Percentiles rank a stretch among this genome's conserved stretches.
These are phyloP conservation scores for Wickerhamomyces bovis DNA, from an alignment of 805 yeast genomes.

Conservation along the genomic window DNA sequence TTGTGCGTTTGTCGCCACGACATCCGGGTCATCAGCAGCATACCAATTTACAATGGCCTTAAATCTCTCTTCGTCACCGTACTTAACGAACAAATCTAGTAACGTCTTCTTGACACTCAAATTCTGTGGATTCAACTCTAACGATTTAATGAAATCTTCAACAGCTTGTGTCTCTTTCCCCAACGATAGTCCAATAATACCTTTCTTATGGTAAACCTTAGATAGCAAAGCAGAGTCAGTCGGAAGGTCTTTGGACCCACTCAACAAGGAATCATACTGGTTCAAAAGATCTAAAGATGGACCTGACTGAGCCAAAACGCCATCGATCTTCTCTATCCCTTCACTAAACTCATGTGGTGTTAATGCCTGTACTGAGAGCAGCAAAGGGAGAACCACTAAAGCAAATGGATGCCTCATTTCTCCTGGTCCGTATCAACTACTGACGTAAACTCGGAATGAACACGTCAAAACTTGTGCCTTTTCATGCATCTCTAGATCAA, in stretches of 20 bases:
- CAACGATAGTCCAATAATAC: constrained; percentile 52
- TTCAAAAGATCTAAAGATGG: constrained; percentile 17
- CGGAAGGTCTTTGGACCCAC: constrained; percentile 4
- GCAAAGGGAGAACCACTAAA: background rate
- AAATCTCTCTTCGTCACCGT: constrained; percentile 43
- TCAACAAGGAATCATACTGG: constrained; percentile 16
- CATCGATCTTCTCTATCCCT: constrained; percentile 14
- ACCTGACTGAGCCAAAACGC: constrained; percentile 11
- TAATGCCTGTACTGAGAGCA: background rate
- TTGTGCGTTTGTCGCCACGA: constrained; percentile 11
- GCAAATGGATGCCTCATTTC: background rate
- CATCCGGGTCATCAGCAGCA: constrained; percentile 9
- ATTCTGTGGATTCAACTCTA: constrained; percentile 34
- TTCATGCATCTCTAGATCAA: background rate
- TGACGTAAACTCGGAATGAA: background rate
- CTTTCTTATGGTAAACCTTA: constrained; percentile 51
- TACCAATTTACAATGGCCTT: constrained; percentile 3
- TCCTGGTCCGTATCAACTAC: background rate
- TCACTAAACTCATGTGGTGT: background rate
- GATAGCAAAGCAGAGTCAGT: constrained; percentile 25
- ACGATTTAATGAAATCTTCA: constrained; percentile 42
- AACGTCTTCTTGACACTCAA: constrained; percentile 45
- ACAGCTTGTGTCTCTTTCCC: constrained; percentile 50
- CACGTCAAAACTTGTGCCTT: background rate
- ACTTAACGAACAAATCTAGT: constrained; percentile 42